Base-by-base conservation (phyloP, 176 grass and related monocot genomes). In the Aegilops umbellulata region DNA sequence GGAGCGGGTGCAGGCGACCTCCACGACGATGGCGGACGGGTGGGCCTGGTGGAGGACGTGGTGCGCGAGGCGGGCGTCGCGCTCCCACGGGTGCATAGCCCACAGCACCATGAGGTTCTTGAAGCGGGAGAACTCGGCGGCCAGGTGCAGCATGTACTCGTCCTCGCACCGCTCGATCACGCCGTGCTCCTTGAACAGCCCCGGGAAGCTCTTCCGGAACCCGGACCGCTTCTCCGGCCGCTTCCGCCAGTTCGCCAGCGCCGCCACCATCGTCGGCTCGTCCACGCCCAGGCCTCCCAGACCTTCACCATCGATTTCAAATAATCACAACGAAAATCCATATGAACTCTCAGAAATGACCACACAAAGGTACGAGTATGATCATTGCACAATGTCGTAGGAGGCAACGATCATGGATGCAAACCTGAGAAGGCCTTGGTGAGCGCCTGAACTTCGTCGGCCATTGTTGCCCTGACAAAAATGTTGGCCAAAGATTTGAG, bases 1-100 rank as follows among this genome's bases (percentile, higher is more conserved):
- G 11, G 97, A 90, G 12, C 93, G 82, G 10, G 97, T 92, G 84
- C 94, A 88, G 3, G 97, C 90, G 38, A 98, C 87, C 87, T 98
- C 97, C 1, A 98, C 86, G 24, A 92, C 49, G 82, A 92, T 76
- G 77, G 64, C 81, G 16, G 90, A 26, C 0, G 97, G 97, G 82
- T 95, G 92, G 2, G 57, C 82, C 83, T 92, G 86, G 90, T 94
- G 93, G 44, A 94, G 88, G 36, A 91, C 97, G 39, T 94, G 78
- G 90, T 95, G 91, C 17, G 87, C 88, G 47, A 95, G 91, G 8
- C 82, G 84, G 0, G 97, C 97, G 82, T 98, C 97, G 70, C 94
- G 92, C 84, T 98, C 97, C 87, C 94, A 95, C 31, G 92, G 97
- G 90, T 95, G 97, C 97, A 90, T 98, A 27, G 92, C 92, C 97